Base-by-base conservation (phyloP, 75 land plant genomes). In the Larix kaempferi region DNA sequence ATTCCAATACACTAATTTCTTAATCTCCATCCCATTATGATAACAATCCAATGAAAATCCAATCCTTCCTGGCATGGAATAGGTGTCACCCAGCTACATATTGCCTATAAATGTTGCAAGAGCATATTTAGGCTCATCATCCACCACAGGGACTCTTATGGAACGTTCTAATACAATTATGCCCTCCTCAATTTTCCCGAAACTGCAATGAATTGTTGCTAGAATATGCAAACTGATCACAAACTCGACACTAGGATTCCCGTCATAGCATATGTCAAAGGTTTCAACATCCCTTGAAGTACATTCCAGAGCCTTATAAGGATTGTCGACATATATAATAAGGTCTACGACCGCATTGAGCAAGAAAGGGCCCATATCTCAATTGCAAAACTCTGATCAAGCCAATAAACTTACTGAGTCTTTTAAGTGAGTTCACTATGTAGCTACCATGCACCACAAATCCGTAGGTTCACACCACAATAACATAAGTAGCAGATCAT, bases 21-120 rank as follows among this genome's bases (percentile, higher is more conserved):
- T 95, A 64, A 95, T 78, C 76, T 83, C 60, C 39, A 92, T 76
- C 23, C 89, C 98, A 16, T 79, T 67, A 17, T 73, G 78, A 79
- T 95, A 95, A 71, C 80, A 81, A 39, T 26, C 79, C 57, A 95
- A 78, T 55, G 93, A 85, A 4, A 78, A 74, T 0, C 83, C 93
- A 19, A 86, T 16, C 73, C 78, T 82, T 16, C 98, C 98, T 26
- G 88, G 64, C 81, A 89, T 79, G 26, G 89, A 63, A 57, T 79
- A 79, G 3, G 95, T 89, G 71, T 95, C 98, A 4, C 95, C 98
- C 0, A 92, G 82, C 79, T 92, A 95, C 95, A 95, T 95, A 63
- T 81, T 77, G 63, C 95, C 95, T 15, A 88, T 74, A 78, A 90
- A 92, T 2, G 76, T 80, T 0, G 98, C 95, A 14, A 92, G 88